Base-by-base conservation (phyloP, 2,329 filamentous ascomycete species). In the Alternaria panax region DNA sequence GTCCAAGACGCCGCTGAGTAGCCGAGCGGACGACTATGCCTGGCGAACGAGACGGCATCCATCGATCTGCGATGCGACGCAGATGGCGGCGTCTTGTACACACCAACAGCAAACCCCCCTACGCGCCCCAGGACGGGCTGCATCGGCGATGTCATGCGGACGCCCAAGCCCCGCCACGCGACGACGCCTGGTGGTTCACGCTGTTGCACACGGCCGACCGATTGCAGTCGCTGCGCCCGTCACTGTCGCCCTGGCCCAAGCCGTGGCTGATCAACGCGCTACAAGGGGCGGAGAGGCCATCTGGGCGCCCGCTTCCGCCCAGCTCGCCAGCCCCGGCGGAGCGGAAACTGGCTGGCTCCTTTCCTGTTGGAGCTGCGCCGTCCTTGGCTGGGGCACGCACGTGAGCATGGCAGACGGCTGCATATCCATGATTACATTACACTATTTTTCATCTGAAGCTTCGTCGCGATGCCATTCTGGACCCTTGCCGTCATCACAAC, bases 251-350 rank as follows among this genome's bases (percentile, higher is more conserved):
- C 36, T 30, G 7, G 8, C 28, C 28, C 47, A 9, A 24, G 11
- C 22, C 20, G 20, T 27, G 43, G 34, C 24, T 38, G 52, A 52
- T 53, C 38, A 36, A 43, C 30, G 40, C 60, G 30, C 30, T 16
- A 40, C 45, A 34, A 40, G 50, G 61, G 62, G 58, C 48, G 65
- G 38, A 64, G 58, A 65, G 62, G 65, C 59, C 38, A 34, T 48
- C 63, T 60, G 45, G 64, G 47, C 66, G 48, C 7, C 11, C 25
- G 40, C n/a, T 24, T 58, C 57, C 55, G 51, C 59, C 55, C 43
- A 27, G 36, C 38, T 11, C 41, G 28, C 28, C 32, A 18, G 22
- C 18, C 7, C 16, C 38, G 45, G 55, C 55, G 50, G 51, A 47
- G 51, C 56, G 56, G 56, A 54, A 58, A 32, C 16, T 16, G 24